Conservation (phyloP, 2,329 filamentous ascomycete species). For the Hawksworthiomyces lignivorus region DNA sequence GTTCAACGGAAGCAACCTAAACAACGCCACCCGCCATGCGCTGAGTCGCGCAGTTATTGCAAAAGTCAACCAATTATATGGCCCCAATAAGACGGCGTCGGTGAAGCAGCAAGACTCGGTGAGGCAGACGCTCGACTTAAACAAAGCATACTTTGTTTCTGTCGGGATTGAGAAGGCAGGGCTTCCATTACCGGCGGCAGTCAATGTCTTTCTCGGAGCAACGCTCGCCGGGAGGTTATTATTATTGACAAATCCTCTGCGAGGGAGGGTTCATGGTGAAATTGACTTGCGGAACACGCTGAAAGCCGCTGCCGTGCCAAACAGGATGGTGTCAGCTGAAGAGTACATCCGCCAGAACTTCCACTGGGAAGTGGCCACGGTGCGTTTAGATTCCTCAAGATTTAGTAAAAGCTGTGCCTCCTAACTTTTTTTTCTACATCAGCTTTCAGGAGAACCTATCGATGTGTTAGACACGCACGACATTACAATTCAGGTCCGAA, state of each 20-base stretch:
- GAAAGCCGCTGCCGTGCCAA: background rate
- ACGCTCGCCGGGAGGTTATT: background rate
- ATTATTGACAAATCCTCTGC: background rate
- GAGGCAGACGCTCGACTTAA: no score
- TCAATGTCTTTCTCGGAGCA: background rate
- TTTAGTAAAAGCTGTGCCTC: no score
- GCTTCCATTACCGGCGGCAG: background rate
- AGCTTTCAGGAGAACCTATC: no score
- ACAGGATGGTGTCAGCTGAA: background rate
- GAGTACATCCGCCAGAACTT: background rate
- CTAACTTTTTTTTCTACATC: no score
- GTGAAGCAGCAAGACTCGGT: no score
- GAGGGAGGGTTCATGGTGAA: conserved; percentile 4
- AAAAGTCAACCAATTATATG: conserved; percentile 4
- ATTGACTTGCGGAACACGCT: background rate
- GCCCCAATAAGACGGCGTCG: background rate
- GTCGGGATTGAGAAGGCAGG: conserved; percentile 3
- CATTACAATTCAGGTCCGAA: no score
- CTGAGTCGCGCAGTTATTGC: background rate
- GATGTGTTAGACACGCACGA: no score
- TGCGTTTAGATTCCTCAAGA: background rate
- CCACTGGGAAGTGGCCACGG: conserved; percentile 1
- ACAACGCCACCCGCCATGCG: no score
- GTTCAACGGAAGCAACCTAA: background rate
- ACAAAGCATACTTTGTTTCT: conserved; percentile 1